Evolutionary conservation across 2,329 filamentous ascomycete genomes (phyloP).

Genomic region (Fusarium succisae): DNA sequence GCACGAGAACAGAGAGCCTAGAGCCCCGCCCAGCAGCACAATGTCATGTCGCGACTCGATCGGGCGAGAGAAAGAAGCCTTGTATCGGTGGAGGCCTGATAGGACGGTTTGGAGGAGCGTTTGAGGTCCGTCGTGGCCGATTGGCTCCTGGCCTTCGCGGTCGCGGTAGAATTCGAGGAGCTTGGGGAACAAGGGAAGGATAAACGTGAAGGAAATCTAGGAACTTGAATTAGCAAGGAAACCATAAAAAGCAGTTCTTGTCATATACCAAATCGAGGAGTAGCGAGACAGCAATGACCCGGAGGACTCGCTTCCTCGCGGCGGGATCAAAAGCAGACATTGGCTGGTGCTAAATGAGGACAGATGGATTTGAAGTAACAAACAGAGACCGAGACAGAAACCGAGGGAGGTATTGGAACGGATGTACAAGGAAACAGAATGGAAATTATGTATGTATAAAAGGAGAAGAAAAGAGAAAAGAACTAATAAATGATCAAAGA

Average conservation of each 20-base stretch:
- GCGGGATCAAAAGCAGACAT: slow-evolving; percentile 61
- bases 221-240: slow-evolving; percentile 7
- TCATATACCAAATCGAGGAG: slow-evolving; percentile 81
- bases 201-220: slow-evolving; percentile 98
- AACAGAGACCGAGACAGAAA: not conserved
- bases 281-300: slow-evolving; percentile 88
- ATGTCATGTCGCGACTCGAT: slow-evolving; percentile 98
- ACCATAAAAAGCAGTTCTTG: not conserved
- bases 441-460: not conserved
- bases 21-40: slow-evolving; percentile 89
- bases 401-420: not conserved
- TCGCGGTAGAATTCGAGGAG: slow-evolving; percentile 96
- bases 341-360: slow-evolving; percentile 16
- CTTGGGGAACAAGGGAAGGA: slow-evolving; percentile 93
- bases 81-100: slow-evolving; percentile 89
- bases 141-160: slow-evolving; percentile 70
- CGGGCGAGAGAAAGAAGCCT: slow-evolving; percentile 87
- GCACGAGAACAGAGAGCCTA: slow-evolving; percentile 88
- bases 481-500: slow-evolving; percentile 4
- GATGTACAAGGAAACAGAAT: not conserved
- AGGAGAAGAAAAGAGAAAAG: not conserved
- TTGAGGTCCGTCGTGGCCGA: slow-evolving; percentile 55
- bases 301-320: slow-evolving; percentile 81
- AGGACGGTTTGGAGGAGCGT: slow-evolving; percentile 84
- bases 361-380: not conserved